phyloP scores from a whole-genome alignment of 176 grass and related monocot genomes.

The bread wheat (Triticum aestivum) region IWGSC_CS_RefSeq_v2.1 NC_057801.1:266388672-266389171 shows the following conservation, averaged over 20 bases:
- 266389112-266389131: conserved; percentile 89
- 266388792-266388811: conserved; percentile 79
- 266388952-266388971: conserved; percentile 99
- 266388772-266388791: conserved; percentile 73
- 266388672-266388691: conserved; percentile 78
- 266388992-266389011: conserved; percentile 93
- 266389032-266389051: conserved; percentile 96
- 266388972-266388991: conserved; percentile 90
- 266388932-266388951: conserved; percentile 99
- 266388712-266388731: conserved; percentile 91
- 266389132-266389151: conserved; percentile 79
- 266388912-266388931: conserved; percentile 74
- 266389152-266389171: conserved; percentile 87
- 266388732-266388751: conserved; percentile 92
- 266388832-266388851: conserved; percentile 82
- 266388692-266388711: conserved; percentile 60
- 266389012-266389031: conserved; percentile 84
- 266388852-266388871: conserved; percentile 18
- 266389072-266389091: conserved; percentile 75
- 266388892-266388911: conserved; percentile 88
- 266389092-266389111: conserved; percentile 84
- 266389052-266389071: conserved; percentile 87
- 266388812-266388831: conserved; percentile 94
- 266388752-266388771: conserved; percentile 81
- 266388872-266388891: conserved; percentile 56